Evolutionary conservation across 106 monocot genomes (phyloP), one percentile per base, ranked within the genome.

Genomic region (Ottelia alismoides): DNA sequence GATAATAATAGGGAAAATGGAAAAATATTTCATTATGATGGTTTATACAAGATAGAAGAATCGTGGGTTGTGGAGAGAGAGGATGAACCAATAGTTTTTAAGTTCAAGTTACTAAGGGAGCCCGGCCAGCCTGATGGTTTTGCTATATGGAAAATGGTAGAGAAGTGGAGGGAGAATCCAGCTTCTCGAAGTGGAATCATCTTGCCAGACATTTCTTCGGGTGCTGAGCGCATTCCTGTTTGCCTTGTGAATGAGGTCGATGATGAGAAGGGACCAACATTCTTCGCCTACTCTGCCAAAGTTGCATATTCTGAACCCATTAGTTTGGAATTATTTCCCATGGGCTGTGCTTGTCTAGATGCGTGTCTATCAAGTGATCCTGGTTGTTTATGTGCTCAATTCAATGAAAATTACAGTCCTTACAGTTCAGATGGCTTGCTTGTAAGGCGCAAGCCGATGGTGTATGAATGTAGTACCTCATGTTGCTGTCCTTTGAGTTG

Each of bases 1-100:
- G 78, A 85, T 62, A 29, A 27, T 5, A 55, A 14, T 48, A 23
- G 17, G 9, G 56, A 20, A 11, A 57, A 48, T 57, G 74, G 78
- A 18, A 85, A 70, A 56, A 76, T 85, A 48, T 92, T 85, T 40
- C 45, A 78, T 27, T 92, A 92, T 60, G 92, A 92, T 55, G 92
- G 92, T 20, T 58, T 92, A 2, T 92, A 92, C 65, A 75, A 70
- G 55, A 63, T 92, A 46, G 25, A 70, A 1, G 60, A 66, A 17
- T 78, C 73, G 6, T 92, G 85, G 85, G 31, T 68, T 18, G 85
- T 82, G 45, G 82, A 63, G 43, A 68, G 68, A 1, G 85, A 85
- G 53, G 25, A 55, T 17, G 91, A 85, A 2, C 74, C 65, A 30
- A 82, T 70, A 51, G 64, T 81, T 58, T 92, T 85, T 49, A 92